phyloP scores from a whole-genome alignment of 345 rosid species.

The Bruguiera gymnorhiza region DNA sequence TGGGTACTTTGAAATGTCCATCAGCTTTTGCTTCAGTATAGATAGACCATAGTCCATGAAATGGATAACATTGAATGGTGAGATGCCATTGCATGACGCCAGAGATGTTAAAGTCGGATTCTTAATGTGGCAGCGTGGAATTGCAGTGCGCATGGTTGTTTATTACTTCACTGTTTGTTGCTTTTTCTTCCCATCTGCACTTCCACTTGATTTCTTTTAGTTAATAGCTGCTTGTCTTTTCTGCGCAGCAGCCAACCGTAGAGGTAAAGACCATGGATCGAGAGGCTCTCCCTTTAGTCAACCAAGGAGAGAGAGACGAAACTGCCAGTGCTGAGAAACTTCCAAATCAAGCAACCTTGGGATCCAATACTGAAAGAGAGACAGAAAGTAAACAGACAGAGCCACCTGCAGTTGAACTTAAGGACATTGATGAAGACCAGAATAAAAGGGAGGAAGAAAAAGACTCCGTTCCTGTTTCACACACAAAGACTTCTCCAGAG shows the following conservation, averaged over 20 bases:
- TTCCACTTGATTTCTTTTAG: not conserved
- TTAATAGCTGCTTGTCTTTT: slow-evolving; percentile 3
- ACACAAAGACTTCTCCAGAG: not conserved
- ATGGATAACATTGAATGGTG: not conserved
- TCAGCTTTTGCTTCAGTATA: no score
- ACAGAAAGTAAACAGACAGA: not conserved
- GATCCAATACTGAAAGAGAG: slow-evolving; percentile 1
- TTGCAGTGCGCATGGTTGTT: not conserved
- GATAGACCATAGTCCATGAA: no score
- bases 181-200: not conserved
- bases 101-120: not conserved
- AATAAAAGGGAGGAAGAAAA: slow-evolving; percentile 2
- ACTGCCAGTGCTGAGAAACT: not conserved
- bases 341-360: not conserved
- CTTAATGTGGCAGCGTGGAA: not conserved
- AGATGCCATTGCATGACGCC: not conserved
- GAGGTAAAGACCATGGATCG: slow-evolving; percentile 2
- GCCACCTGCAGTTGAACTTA: slow-evolving; percentile 7
- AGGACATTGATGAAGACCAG: slow-evolving; percentile 2
- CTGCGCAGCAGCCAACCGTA: slow-evolving; percentile 8
- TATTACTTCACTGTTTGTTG: not conserved
- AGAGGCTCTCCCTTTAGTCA: not conserved
- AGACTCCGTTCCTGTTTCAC: not conserved
- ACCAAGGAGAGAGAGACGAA: slow-evolving; percentile 2
- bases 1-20: no score